Percentiles rank a stretch among this genome's conserved stretches.
phyloP scores from a whole-genome alignment of 1,139 yeast species.

The Zhuliangozyma parablackwelliae region DNA sequence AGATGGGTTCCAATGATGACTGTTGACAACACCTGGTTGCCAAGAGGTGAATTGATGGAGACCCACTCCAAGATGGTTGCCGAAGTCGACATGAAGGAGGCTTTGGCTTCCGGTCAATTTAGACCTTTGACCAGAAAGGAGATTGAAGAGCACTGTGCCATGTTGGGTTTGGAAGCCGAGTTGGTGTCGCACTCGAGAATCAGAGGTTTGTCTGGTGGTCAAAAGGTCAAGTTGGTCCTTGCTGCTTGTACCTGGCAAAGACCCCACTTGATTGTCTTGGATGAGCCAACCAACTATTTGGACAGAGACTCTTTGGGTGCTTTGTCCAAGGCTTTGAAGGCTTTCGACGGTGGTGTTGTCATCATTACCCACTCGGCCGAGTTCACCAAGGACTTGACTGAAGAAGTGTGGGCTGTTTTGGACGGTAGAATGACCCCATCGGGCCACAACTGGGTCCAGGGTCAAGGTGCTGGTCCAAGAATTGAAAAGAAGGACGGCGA shows the following conservation, averaged over 20 bases:
- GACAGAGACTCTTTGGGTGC: conserved; percentile 99
- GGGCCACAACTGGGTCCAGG: conserved; percentile 99
- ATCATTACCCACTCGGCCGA: conserved; percentile 99
- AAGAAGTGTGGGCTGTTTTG: conserved; percentile 99
- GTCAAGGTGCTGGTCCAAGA: conserved; percentile 99
- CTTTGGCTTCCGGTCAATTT: conserved; percentile 99
- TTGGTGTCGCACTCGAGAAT: conserved; percentile 99
- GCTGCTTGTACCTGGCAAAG: conserved; percentile 99
- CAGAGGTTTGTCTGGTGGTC: conserved; percentile 99
- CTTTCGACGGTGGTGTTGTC: conserved; percentile 99
- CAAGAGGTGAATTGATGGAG: conserved; percentile 99
- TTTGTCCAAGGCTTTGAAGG: conserved; percentile 96
- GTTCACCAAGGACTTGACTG: conserved; percentile 97
- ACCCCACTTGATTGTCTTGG: conserved; percentile 98
- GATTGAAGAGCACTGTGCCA: conserved; percentile 96
- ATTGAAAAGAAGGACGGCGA: conserved; percentile 90
- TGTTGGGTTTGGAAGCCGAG: conserved; percentile 98
- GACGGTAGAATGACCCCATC: conserved; percentile 99
- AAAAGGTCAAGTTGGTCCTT: conserved; percentile 97
- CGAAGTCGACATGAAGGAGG: conserved; percentile 99
- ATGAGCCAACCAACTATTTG: conserved; percentile 98
- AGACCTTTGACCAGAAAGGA: conserved; percentile 99
- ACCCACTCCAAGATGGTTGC: conserved; percentile 99
- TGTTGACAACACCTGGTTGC: conserved; percentile 99
- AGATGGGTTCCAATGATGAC: conserved; percentile 99